Base-by-base conservation (phyloP, 1,284 basidiomycete species). In the Pascua sp. region DNA sequence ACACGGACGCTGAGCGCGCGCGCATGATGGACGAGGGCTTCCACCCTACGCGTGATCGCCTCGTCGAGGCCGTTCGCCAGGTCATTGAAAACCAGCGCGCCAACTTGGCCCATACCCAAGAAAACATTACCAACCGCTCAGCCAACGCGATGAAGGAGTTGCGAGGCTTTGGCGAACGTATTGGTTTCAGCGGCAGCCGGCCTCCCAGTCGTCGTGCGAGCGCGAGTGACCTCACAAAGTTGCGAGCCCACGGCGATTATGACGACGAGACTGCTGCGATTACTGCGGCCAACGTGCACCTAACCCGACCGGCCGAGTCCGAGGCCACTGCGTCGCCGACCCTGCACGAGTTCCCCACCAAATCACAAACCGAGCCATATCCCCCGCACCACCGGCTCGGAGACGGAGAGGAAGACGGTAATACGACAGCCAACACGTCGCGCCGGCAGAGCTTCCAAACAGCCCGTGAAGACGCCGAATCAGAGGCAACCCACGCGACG, bases 81-180 rank as follows among this genome's bases (percentile, higher is more conserved):
- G 71, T 68, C 11, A 69, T 78, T 50, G 69, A 67, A 17, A 60
- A 66, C 38, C 71, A 71, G 41, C 61, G 68, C 9, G 67, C 69
- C 40, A 66, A 49, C 44, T 56, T 71, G 38, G 65, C 65, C 11
- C 67, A 73, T 16, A 71, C 69, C 59, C 66, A 68, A 38, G 74
- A 73, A 44, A 68, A 71, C 48, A 57, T 77, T 9, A 70, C 74
- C 40, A 58, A 59, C 24, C 64, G 69, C 15, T 67, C 67, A 7
- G 69, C 72, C 46, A 65, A 58, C 18, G 72, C 72, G 5, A 73
- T 73, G 69, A 67, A 67, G 57, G 68, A 74, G 53, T 53, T 72
- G 41, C 58, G 72, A 49, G 71, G 68, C 41, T 67, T 72, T 39
- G 66, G 64, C 44, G 72, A 70, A 16, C 62, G 65, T 8, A 58